Conservation (phyloP, 176 grass and related monocot species). For the Areca catechu region DNA sequence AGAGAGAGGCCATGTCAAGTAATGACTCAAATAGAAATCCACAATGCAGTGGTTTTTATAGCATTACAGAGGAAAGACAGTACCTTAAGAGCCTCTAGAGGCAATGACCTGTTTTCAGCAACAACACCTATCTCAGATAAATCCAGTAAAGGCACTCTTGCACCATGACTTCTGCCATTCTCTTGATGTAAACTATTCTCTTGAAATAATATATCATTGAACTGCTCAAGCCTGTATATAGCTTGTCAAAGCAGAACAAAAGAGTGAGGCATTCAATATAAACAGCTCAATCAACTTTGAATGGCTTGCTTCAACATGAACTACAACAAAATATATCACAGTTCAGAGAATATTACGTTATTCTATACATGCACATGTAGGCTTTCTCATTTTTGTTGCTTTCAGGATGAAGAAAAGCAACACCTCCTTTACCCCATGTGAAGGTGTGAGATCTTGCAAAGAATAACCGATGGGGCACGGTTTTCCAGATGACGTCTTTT, state of each 20-base stretch:
- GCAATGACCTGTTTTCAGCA: slow-evolving; percentile 50
- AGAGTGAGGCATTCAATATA: no score
- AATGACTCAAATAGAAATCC: no score
- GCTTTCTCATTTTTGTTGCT: slow-evolving; percentile 42
- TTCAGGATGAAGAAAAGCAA: slow-evolving; percentile 80
- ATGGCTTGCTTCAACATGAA: no score
- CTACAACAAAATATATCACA: no score
- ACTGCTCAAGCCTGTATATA: slow-evolving; percentile 75
- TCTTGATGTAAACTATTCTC: slow-evolving; percentile 58
- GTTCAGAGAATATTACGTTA: slow-evolving; percentile 46
- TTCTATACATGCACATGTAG: slow-evolving; percentile 85
- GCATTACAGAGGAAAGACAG: slow-evolving; percentile 4
- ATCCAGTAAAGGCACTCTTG: slow-evolving; percentile 45
- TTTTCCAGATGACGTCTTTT: slow-evolving; percentile 57
- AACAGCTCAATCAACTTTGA: no score
- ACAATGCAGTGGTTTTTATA: no score
- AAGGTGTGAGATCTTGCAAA: slow-evolving; percentile 59
- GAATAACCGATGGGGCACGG: slow-evolving; percentile 65
- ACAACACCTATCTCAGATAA: slow-evolving; percentile 44
- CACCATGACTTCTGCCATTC: slow-evolving; percentile 12
- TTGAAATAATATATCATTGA: slow-evolving; percentile 88
- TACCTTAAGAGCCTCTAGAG: slow-evolving; percentile 71
- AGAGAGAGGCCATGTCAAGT: no score
- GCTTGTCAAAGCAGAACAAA: slow-evolving; percentile 6
- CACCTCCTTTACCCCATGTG: slow-evolving; percentile 78